These are phyloP conservation scores for Limonium bicolor DNA, from an alignment of 148 eudicot species.

Conservation along the genomic window DNA sequence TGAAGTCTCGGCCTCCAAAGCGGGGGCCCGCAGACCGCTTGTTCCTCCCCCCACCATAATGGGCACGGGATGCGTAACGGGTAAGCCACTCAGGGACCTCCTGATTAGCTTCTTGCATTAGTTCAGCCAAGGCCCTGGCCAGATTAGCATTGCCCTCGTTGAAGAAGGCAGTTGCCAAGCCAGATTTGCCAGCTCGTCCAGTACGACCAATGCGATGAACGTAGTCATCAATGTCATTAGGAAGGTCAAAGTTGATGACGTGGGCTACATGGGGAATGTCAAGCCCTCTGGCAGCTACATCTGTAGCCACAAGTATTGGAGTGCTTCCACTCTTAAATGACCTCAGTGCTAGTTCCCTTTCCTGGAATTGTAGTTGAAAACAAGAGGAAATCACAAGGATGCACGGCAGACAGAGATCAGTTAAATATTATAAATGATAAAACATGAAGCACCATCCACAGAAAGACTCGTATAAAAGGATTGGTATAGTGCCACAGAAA, in stretches of 20 bases:
- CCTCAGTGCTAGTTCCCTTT: constrained; percentile 69
- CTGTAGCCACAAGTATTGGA: constrained; percentile 80
- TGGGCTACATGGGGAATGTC: constrained; percentile 88
- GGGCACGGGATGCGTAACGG: constrained; percentile 38
- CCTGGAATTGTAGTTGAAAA: no score
- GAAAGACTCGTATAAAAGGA: neutral
- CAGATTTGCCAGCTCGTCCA: constrained; percentile 85
- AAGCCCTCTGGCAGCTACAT: constrained; percentile 87
- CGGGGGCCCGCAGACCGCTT: constrained; percentile 29
- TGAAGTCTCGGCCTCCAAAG: constrained; percentile 58
- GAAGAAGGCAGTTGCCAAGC: constrained; percentile 85
- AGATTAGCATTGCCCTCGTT: constrained; percentile 45
- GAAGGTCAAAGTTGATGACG: constrained; percentile 77
- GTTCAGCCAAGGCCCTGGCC: constrained; percentile 48
- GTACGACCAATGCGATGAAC: constrained; percentile 89
- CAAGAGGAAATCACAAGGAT: no score
- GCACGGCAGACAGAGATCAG: neutral
- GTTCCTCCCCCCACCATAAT: constrained; percentile 48
- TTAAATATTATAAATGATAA: no score
- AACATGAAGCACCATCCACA: no score
- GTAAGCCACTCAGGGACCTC: constrained; percentile 69
- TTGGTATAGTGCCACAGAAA: neutral
- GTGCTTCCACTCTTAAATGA: constrained; percentile 66
- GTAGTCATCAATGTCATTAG: constrained; percentile 78
- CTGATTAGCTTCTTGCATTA: constrained; percentile 80